A percentile compares a stretch with the other conserved stretches of the same genome.
These are phyloP conservation scores for Trifolium fragiferum DNA, from an alignment of 306 rosid genomes.

Conservation along the genomic window DNA sequence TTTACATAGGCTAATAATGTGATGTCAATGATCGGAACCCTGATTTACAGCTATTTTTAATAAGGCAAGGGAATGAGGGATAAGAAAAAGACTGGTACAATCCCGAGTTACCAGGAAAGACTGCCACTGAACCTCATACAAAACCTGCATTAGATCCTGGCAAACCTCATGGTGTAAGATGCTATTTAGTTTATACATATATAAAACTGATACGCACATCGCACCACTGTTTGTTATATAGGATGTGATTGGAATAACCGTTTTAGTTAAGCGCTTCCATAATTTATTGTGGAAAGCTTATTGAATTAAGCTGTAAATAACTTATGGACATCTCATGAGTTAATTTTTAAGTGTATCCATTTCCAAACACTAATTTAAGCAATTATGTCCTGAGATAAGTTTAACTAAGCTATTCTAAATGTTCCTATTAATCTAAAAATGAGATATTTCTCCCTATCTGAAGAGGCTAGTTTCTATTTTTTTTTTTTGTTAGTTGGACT, in stretches of 20 bases:
- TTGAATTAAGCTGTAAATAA: not conserved
- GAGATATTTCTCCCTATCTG: not conserved
- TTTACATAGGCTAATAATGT: constrained; percentile 58
- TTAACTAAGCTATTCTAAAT: not conserved
- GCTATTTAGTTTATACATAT: constrained; percentile 19
- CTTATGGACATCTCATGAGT: not conserved
- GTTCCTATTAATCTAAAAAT: not conserved
- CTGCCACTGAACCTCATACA: constrained; percentile 53
- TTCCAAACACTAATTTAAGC: not conserved
- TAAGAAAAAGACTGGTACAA: constrained; percentile 96
- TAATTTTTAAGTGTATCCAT: not conserved
- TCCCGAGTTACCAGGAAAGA: constrained; percentile 88
- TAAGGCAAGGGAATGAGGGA: constrained; percentile 95
- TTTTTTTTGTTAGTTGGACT: no score
- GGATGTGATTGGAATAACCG: not conserved
- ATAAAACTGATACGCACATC: not conserved
- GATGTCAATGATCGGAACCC: constrained; percentile 98
- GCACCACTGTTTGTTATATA: not conserved
- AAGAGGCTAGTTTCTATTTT: not conserved
- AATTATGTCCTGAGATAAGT: not conserved
- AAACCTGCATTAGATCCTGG: constrained; percentile 67
- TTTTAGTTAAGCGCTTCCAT: constrained; percentile 3
- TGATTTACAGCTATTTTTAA: constrained; percentile 97
- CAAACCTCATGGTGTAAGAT: constrained; percentile 77
- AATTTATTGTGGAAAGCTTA: not conserved